These are phyloP conservation scores for Anthracocystis setariae DNA, from an alignment of 1,284 basidiomycete species.

Conservation along the genomic window DNA sequence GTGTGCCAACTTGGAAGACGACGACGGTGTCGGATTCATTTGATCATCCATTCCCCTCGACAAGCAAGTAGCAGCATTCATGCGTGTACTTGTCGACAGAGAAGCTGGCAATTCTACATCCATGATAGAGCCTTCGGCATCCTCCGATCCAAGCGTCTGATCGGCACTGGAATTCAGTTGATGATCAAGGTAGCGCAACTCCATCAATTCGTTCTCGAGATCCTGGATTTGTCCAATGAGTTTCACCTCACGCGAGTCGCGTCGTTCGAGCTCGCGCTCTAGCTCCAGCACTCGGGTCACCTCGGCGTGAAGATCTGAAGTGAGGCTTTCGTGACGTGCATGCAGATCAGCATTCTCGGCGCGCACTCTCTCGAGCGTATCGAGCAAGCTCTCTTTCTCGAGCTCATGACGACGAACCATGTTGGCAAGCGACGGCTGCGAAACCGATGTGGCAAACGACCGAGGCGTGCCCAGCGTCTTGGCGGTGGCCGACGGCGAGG, in stretches of 20 bases:
- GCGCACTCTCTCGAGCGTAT: slow-evolving; percentile 50
- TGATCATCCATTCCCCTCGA: slow-evolving; percentile 10
- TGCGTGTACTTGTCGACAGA: slow-evolving; percentile 9
- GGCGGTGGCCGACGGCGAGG: slow-evolving; percentile 54
- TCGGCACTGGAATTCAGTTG: slow-evolving; percentile 38
- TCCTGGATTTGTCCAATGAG: slow-evolving; percentile 41
- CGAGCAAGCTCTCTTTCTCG: slow-evolving; percentile 56
- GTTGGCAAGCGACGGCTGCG: slow-evolving; percentile 43
- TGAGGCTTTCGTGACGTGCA: slow-evolving; percentile 38
- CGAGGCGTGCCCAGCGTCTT: slow-evolving; percentile 58
- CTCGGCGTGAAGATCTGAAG: slow-evolving; percentile 56
- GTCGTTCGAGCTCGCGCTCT: slow-evolving; percentile 53
- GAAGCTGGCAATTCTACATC: slow-evolving; percentile 30
- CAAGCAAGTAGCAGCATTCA: slow-evolving; percentile 8
- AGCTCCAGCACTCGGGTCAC: slow-evolving; percentile 58
- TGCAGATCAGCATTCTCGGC: slow-evolving; percentile 43
- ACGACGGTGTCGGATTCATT: slow-evolving; percentile 10
- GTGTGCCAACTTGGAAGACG: slow-evolving; percentile 30
- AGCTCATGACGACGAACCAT: slow-evolving; percentile 56
- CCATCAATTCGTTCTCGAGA: slow-evolving; percentile 42
- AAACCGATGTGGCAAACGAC: slow-evolving; percentile 42
- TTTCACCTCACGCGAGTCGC: slow-evolving; percentile 40
- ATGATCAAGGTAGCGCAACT: slow-evolving; percentile 35
- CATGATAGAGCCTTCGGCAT: slow-evolving; percentile 43
- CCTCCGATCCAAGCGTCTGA: slow-evolving; percentile 36